Base-by-base conservation (phyloP, 2,329 filamentous ascomycete genomes). In the Neophaeococcomyces aloes region DNA sequence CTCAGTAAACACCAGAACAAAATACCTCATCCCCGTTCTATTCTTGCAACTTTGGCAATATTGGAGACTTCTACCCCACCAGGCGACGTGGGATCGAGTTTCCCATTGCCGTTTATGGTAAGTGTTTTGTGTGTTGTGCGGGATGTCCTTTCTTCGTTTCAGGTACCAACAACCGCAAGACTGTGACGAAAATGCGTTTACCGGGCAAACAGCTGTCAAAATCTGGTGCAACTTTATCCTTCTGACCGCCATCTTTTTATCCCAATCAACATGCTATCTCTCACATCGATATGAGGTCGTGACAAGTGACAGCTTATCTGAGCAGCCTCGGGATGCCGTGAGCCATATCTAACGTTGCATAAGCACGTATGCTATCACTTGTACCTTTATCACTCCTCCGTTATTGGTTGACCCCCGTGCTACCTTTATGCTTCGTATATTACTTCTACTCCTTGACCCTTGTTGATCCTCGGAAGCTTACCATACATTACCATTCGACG, bases 261-360 rank as follows among this genome's bases (percentile, higher is more conserved):
- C 37, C 23, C 25, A 14, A 41, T 32, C 38, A 33, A 21, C 38
- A 41, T 33, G 17, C 25, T 23, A 21, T 18, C 7, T 3, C 30
- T 7, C 30, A 10, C 15, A 30, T 41, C 38, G 25, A 33, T 27
- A 3, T 7, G 27, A 39, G 13, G n/a, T 39, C n/a, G 21, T 18
- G 27, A n/a, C 17, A 38, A 32, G 38, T 41, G 29, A 33, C 38
- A 33, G 11, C 11, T 41, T 14, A 30, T 8, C 32, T 17, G 19
- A 33, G 29, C 32, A 19, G 17, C 4, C 15, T 29, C 23, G 7
- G 8, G 7, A 29, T 8, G 14, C 23, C 14, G 38, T 33, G 29
- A 30, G 29, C 34, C 30, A 41, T 25, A 33, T 17, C n/a, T 15
- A 29, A 21, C 17, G 17, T 5, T n/a, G 15, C 29, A 33, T 21